Evolutionary conservation across 306 rosid species (phyloP).

Genomic region (Quercus engelmannii): DNA sequence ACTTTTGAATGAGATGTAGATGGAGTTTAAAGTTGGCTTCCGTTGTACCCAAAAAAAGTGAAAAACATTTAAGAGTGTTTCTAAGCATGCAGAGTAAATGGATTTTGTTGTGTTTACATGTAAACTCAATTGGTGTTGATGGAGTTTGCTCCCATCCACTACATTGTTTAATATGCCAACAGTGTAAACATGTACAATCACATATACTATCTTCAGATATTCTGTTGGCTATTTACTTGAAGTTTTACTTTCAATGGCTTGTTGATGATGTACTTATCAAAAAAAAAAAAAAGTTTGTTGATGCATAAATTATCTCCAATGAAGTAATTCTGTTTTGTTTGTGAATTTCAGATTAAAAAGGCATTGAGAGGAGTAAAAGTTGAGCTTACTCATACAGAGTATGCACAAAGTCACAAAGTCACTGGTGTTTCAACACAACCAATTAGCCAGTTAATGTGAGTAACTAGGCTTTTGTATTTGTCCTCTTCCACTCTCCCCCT

Average conservation of each 20-base stretch:
- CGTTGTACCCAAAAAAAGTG: too few relatives aligned
- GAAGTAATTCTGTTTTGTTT: not conserved
- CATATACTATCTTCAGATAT: not conserved
- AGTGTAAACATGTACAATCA: too few relatives aligned
- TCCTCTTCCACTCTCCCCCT: not conserved
- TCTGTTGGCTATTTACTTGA: not conserved
- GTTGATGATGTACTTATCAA: not conserved
- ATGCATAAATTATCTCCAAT: not conserved
- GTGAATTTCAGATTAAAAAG: constrained; percentile 41
- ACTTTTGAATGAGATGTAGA: not conserved
- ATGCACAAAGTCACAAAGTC: constrained; percentile 31
- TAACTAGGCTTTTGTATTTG: not conserved
- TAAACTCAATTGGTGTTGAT: not conserved
- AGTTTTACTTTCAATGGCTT: not conserved
- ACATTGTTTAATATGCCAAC: not conserved
- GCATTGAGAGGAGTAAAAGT: constrained; percentile 54
- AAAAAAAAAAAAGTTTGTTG: too few relatives aligned
- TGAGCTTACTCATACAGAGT: not conserved
- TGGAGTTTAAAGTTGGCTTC: too few relatives aligned
- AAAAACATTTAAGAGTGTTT: not conserved
- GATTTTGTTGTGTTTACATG: not conserved
- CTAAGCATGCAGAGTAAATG: not conserved
- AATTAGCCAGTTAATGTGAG: constrained; percentile 46
- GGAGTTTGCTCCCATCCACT: not conserved
- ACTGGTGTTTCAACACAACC: constrained; percentile 48